These are phyloP conservation scores for Rusavskia elegans DNA, from an alignment of 495 filamentous ascomycete species.

Conservation along the genomic window DNA sequence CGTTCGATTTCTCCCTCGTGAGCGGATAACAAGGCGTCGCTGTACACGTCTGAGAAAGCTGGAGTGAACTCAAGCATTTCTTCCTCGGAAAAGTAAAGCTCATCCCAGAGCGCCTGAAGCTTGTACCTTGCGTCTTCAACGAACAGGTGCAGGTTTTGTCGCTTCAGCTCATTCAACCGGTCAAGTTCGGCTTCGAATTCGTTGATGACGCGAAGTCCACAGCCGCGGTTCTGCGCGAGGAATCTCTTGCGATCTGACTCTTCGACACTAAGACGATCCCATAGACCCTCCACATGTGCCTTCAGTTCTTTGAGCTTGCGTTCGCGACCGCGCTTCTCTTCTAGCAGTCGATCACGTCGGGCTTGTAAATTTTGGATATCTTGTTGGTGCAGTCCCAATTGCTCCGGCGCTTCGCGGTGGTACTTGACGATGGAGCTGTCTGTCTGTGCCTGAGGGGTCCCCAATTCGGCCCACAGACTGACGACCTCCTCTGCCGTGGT, in stretches of 20 bases:
- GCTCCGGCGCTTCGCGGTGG: constrained; percentile 79
- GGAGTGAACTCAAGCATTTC: constrained; percentile 97
- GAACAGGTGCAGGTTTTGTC: constrained; percentile 86
- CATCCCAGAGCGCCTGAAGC: constrained; percentile 88
- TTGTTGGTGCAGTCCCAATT: constrained; percentile 75
- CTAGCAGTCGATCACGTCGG: constrained; percentile 69
- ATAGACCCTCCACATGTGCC: constrained; percentile 59
- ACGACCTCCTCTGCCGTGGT: constrained; percentile 69
- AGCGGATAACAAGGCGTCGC: constrained; percentile 74
- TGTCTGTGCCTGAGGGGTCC: constrained; percentile 83
- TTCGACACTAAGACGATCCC: constrained; percentile 76
- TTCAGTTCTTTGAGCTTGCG: constrained; percentile 64
- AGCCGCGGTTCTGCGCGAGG: constrained; percentile 54
- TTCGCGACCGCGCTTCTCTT: constrained; percentile 87
- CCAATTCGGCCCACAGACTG: constrained; percentile 86
- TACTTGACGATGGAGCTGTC: constrained; percentile 73
- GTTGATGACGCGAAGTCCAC: constrained; percentile 74
- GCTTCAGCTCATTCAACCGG: constrained; percentile 79
- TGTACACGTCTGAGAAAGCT: constrained; percentile 66
- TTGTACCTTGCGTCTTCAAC: constrained; percentile 84
- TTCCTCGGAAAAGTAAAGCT: constrained; percentile 85
- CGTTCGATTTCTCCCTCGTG: constrained; percentile 81
- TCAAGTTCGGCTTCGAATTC: constrained; percentile 83
- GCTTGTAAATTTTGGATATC: constrained; percentile 57
- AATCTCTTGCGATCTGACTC: constrained; percentile 71